Evolutionary conservation across 202 grass and related monocot species (phyloP).

Genomic region (Thinopyrum obtusiflorum): DNA sequence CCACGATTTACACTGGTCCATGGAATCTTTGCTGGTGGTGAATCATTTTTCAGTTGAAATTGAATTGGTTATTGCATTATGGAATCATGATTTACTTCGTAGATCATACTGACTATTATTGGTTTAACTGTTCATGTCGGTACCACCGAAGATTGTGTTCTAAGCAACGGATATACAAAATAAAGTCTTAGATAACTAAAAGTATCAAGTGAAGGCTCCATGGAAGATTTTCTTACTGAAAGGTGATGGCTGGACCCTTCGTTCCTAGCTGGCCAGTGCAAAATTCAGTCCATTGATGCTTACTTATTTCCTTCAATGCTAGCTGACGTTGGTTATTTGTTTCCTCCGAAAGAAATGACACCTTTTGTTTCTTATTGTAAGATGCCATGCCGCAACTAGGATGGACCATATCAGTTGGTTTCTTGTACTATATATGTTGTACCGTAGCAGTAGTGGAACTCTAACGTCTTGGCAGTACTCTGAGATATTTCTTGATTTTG

Average conservation of each 20-base stretch:
- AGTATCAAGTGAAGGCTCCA: slow-evolving; percentile 11
- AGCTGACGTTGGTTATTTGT: not conserved
- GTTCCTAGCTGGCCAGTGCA: not conserved
- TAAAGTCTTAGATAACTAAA: not conserved
- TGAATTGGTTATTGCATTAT: slow-evolving; percentile 23
- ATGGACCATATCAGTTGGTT: not conserved
- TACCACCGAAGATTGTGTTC: slow-evolving; percentile 27
- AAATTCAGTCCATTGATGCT: not conserved
- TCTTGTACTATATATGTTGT: not conserved
- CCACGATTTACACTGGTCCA: slow-evolving; percentile 37
- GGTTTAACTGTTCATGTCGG: slow-evolving; percentile 21
- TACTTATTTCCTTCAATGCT: slow-evolving; percentile 9
- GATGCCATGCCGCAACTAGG: not conserved
- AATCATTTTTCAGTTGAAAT: slow-evolving; percentile 17
- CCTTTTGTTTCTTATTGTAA: not conserved
- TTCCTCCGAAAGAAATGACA: not conserved
- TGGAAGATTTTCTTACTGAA: slow-evolving; percentile 12
- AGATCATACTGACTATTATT: slow-evolving; percentile 12
- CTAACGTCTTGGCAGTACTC: not conserved
- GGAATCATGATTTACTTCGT: slow-evolving; percentile 10
- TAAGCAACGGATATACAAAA: slow-evolving; percentile 34
- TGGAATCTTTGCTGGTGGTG: slow-evolving; percentile 36
- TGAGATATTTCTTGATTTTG: not conserved
- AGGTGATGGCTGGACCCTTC: not conserved
- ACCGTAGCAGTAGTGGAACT: not conserved